Evolutionary conservation across 257 asterid species (phyloP).

Genomic region (Solanum tacnaense): DNA sequence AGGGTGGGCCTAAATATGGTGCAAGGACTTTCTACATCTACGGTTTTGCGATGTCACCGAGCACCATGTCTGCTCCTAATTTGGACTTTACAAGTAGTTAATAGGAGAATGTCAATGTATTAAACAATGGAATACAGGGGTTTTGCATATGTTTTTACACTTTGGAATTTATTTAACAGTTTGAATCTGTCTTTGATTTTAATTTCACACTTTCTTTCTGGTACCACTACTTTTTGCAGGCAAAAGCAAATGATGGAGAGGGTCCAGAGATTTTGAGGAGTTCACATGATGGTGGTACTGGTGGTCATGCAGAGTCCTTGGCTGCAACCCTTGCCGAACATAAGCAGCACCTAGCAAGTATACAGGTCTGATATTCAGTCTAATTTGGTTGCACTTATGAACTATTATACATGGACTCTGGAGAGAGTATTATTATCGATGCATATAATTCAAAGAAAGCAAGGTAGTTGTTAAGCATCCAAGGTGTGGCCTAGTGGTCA

Average conservation of each 20-base stretch:
- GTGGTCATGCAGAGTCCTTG: conserved; percentile 90
- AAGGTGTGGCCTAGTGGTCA: not conserved
- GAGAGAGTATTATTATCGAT: not conserved
- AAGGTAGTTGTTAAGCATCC: not conserved
- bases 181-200: not conserved
- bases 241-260: conserved; percentile 87
- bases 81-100: not conserved
- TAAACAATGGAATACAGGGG: not conserved
- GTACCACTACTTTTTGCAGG: conserved; percentile 31
- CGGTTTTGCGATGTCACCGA: not conserved
- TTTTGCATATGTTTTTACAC: not conserved
- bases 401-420: not conserved
- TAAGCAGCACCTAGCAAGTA: conserved; percentile 87
- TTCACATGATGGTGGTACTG: conserved; percentile 54
- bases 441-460: not conserved
- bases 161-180: not conserved
- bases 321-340: conserved; percentile 85
- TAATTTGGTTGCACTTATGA: not conserved
- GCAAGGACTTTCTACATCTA: not conserved
- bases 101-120: not conserved
- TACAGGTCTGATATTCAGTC: conserved; percentile 50
- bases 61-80: not conserved
- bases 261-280: conserved; percentile 89
- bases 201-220: not conserved
- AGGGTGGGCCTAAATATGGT: not conserved